Percentiles rank a stretch among this genome's conserved stretches.
phyloP scores from a whole-genome alignment of 306 rosid genomes.

The Prunus dulcis region DNA sequence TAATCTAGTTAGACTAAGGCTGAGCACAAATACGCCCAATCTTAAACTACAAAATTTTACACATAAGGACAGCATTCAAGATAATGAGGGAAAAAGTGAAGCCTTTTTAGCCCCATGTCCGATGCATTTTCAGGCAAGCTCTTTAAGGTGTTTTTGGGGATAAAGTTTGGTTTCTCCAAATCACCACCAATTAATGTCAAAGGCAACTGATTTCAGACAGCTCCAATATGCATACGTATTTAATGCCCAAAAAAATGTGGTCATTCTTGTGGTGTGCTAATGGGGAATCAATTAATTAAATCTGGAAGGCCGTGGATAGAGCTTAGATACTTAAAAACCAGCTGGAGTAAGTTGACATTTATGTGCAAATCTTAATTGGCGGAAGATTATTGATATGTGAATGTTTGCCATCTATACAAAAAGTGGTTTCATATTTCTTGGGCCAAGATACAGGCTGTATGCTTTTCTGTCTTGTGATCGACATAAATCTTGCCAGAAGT shows the following conservation, averaged over 20 bases:
- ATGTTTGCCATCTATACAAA: background rate
- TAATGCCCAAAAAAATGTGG: background rate
- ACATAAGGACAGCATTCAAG: background rate
- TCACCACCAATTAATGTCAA: background rate
- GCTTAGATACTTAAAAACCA: background rate
- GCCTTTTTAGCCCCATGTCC: background rate
- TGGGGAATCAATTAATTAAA: background rate
- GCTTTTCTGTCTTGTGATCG: background rate
- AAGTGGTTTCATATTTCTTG: background rate
- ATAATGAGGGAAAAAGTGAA: background rate
- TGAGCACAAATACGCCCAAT: no score
- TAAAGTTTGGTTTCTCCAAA: background rate
- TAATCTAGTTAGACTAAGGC: background rate
- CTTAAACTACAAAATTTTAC: no score
- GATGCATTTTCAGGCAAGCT: background rate
- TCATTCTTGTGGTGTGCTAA: background rate
- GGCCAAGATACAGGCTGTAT: background rate
- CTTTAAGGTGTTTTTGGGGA: background rate
- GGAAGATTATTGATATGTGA: background rate
- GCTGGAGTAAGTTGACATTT: background rate
- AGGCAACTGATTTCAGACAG: background rate
- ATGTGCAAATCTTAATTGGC: background rate
- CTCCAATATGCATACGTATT: background rate
- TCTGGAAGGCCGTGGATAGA: background rate
- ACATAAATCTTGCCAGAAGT: background rate